Base-by-base conservation (phyloP, 306 rosid species). In the Gastrolobium bilobum region DNA sequence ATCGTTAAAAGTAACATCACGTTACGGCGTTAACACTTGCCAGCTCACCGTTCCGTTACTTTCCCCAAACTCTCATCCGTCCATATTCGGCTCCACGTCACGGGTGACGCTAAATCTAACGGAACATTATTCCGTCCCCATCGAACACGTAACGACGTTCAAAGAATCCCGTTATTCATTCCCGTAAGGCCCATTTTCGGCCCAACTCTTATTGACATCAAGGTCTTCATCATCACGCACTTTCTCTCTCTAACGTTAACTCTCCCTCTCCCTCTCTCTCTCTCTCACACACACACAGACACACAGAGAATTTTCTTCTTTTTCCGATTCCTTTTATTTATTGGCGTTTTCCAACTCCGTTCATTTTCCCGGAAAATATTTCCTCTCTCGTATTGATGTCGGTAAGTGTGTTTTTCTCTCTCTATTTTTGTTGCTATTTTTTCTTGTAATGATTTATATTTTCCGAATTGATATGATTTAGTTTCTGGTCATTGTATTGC, bases 351-450 rank as follows among this genome's bases (percentile, higher is more conserved):
- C 65, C 30, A 57, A 15, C 38, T 39, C 81, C 20, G 26, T 66
- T 76, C 56, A 77, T 68, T 58, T 86, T 71, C 88, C 73, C 74
- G 46, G 58, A 79, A 82, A 68, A 68, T 34, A 15, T 29, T 31
- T 29, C 67, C 47, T 70, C 84, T 63, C 74, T 73, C 73, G 89
- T 72, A 88, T 91, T 92, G 88, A 94, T 94, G 99, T 91, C 99
- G 97, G 99, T 94, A 94, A 52, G 97, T 82, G 35, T 34, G 52
- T 53, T 31, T 44, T 7, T 59, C 50, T 68, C 42, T 48, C 56
- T 73, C 11, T 10, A 1, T 50, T 20, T 75, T 62, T 33, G 50
- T 81, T 10, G 7, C 30, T 7, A 34, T 13, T 52, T 7, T 60
- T 43, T 10, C 34, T 26, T 42, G 61, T 38, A 30, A 57, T 13